Base-by-base conservation (phyloP, 2,329 filamentous ascomycete genomes). In the Microthyrium microscopicum region DNA sequence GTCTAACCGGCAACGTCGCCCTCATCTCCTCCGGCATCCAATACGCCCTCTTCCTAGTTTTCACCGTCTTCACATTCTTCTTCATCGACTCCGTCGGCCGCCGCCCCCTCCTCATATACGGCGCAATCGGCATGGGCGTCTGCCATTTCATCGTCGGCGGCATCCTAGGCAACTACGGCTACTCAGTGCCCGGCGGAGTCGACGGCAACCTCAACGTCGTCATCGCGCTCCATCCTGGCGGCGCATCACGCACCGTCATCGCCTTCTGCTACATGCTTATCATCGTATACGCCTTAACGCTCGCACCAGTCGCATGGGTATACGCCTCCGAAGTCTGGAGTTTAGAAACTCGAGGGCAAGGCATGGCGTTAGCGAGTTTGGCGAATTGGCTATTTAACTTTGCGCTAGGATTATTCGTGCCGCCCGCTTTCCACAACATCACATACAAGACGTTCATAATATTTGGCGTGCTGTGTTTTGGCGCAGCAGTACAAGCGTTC, bases 281-380 rank as follows among this genome's bases (percentile, higher is more conserved):
- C 44, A 61, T 74, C 42, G 58, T 72, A 40, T 77, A 77, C 46
- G 66, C 68, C 1, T 55, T 74, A n/a, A 76, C 70, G 0, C 60
- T 73, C 13, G 72, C 70, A 0, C 70, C 71, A 1, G 66, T 73
- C 3, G 68, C 64, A 34, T 77, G 73, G 72, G 64, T 76, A 28
- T 77, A 78, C 42, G 66, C 68, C 0, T 67, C 70, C 12, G 73
- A 78, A 49, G 66, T 74, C 3, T 75, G 67, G 64, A 70, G 68
- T 1, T 57, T 74, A 3, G 66, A 69, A 38, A 70, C 68, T 1
- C 63, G 71, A 21, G 70, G 69, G 3, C 66, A 60, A 3, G 70
- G 69, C 15, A 72, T 74, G 58, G 62, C 63, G 16, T 53, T 74
- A 26, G 58, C 69, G 0, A 63, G 68, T 3, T 56, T 68, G 13